Conservation (phyloP, 148 eudicot genomes). For the Camellia lanceoleosa region DNA sequence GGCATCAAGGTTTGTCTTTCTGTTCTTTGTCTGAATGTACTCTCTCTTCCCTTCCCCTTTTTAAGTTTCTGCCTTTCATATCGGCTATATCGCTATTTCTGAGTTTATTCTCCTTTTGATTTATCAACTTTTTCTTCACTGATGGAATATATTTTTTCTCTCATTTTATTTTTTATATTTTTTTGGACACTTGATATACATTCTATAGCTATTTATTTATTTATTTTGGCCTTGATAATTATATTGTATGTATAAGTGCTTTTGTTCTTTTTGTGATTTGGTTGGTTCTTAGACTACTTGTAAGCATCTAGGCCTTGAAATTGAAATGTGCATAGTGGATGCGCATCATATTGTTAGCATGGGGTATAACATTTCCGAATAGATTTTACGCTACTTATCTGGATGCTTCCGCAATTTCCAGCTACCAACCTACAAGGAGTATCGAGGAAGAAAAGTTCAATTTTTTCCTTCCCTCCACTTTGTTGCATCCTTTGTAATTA, state of each 20-base stretch:
- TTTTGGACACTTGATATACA: not conserved
- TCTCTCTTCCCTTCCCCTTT: not conserved
- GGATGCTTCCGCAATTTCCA: not conserved
- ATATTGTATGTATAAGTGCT: too few species aligned
- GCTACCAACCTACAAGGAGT: not conserved
- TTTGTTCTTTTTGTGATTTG: too few species aligned
- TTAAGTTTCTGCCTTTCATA: not conserved
- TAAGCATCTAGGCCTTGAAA: not conserved
- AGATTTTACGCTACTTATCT: not conserved
- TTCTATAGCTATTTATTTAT: too few species aligned
- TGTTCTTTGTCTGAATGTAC: not conserved
- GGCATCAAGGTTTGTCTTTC: slow-evolving; percentile 19
- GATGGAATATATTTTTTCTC: not conserved
- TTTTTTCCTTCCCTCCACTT: too few species aligned
- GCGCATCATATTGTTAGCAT: not conserved
- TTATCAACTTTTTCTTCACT: not conserved
- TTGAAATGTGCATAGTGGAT: not conserved
- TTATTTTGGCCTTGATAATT: too few species aligned
- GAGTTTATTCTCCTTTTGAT: not conserved
- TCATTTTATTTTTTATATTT: not conserved
- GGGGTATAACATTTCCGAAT: not conserved
- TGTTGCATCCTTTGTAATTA: too few species aligned
- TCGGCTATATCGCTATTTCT: not conserved
- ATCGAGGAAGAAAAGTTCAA: too few species aligned
- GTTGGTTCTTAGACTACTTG: not conserved